These are phyloP conservation scores for Naganishia vaughanmartiniae DNA, from an alignment of 768 basidiomycete genomes.

Conservation along the genomic window DNA sequence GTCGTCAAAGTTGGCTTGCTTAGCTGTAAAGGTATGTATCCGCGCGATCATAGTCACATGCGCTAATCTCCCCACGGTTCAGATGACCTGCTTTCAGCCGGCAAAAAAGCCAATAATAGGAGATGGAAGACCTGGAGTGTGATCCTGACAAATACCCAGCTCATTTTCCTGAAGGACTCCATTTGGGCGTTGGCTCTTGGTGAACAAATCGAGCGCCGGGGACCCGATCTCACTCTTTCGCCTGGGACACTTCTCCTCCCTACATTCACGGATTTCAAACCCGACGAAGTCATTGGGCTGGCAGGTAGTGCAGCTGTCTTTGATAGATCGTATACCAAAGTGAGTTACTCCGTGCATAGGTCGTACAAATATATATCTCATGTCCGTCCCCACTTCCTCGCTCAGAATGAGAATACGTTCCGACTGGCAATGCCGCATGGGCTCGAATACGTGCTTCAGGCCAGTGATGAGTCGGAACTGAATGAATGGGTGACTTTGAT, in stretches of 20 bases:
- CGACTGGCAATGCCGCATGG: conserved; percentile 73
- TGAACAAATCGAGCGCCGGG: conserved; percentile 37
- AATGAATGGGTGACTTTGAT: conserved; percentile 87
- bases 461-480: conserved; percentile 66
- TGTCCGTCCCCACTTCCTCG: neutral
- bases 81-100: conserved; percentile 68
- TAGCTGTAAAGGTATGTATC: conserved; percentile 62
- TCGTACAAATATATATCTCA: neutral
- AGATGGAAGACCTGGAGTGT: conserved; percentile 89
- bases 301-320: conserved; percentile 74
- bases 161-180: conserved; percentile 71
- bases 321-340: conserved; percentile 75
- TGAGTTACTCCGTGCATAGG: conserved; percentile 47
- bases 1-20: conserved; percentile 78
- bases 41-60: neutral
- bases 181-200: conserved; percentile 44
- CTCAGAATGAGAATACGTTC: conserved; percentile 68
- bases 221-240: conserved; percentile 18
- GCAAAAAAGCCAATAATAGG: conserved; percentile 69
- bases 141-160: conserved; percentile 80
- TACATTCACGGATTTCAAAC: conserved; percentile 57
- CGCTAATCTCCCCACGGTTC: neutral
- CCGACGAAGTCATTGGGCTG: conserved; percentile 80
- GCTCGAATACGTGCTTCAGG: conserved; percentile 77
- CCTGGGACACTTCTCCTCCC: conserved; percentile 46